Base-by-base conservation (phyloP, 805 yeast genomes). In the Schwanniomyces polymorphus region DNA sequence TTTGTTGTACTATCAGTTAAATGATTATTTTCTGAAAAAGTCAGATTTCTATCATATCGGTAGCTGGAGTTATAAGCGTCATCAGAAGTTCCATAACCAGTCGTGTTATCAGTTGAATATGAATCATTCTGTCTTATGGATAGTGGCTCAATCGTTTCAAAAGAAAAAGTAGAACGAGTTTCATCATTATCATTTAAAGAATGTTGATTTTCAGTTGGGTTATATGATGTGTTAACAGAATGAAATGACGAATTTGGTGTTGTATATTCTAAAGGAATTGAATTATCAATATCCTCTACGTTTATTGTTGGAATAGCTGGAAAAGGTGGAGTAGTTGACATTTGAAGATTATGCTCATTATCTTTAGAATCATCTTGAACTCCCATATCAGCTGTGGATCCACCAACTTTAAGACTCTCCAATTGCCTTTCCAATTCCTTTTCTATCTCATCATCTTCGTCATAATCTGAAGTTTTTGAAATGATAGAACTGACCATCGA, bases 401-500 rank as follows among this genome's bases (percentile, higher is more conserved):
- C 43, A 23, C 58, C 57, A 31, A 59, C 54, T 45, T 72, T 73
- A 54, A 73, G 61, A 17, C 52, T 52, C 27, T 64, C 65, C 39
- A 73, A 59, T 49, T 73, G 77, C 25, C 70, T 60, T 46, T 70
- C 67, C 48, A 73, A 61, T 33, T 70, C 74, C 4, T 65, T 63
- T 37, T 65, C 75, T 14, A 57, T 67, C 5, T 66, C 72, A 10
- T 68, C 72, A 9, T 50, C 54, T 8, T 42, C 39, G 5, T 63
- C 59, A 39, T 59, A 57, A 37, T 49, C 50, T 7, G 63, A 60
- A 16, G 60, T 72, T 49, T 68, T 72, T 6, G 75, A 70, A 27
- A 73, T 61, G 42, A 73, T 68, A 0, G 76, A 72, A 46, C 76
- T 70, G 10, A 72, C 70, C 61, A 70, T 73, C 9, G 77, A 72